A percentile compares a stretch with the other conserved stretches of the same genome.
Conservation (phyloP, 2,329 filamentous ascomycete genomes). For the Colletotrichum euphorbiae region DNA sequence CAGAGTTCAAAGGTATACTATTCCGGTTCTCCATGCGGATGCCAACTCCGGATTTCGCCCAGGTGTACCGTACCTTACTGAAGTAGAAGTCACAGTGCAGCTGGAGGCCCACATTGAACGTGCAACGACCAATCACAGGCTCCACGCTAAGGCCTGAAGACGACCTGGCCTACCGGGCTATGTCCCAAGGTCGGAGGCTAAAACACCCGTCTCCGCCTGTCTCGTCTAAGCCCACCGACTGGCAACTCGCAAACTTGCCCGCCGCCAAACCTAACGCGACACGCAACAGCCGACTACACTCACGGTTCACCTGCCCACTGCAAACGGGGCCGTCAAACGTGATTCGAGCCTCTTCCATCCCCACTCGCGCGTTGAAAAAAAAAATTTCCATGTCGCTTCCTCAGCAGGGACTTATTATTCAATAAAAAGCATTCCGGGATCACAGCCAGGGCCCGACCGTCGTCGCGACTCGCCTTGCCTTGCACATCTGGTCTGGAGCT, state of each 20-base stretch:
- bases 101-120: too few species aligned
- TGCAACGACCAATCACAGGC: too few species aligned
- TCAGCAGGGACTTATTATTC: constrained; percentile 25
- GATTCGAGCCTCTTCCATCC: constrained; percentile 40
- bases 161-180: constrained; percentile 10
- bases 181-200: constrained; percentile 37
- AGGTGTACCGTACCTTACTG: too few species aligned
- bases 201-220: constrained; percentile 38
- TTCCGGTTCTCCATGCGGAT: too few species aligned
- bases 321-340: constrained; percentile 21
- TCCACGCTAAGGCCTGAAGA: neutral
- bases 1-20: too few species aligned
- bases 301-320: constrained; percentile 11
- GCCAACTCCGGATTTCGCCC: too few species aligned
- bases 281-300: constrained; percentile 18
- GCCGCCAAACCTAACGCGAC: constrained; percentile 33
- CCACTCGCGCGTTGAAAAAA: constrained; percentile 29
- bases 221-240: constrained; percentile 29
- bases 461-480: constrained; percentile 23
- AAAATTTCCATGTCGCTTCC: constrained; percentile 28
- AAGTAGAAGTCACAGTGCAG: too few species aligned
- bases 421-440: constrained; percentile 38
- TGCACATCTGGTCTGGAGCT: constrained; percentile 27
- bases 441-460: constrained; percentile 29
- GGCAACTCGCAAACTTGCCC: constrained; percentile 31